Conservation (phyloP, 306 rosid species). For the Cicer yamashitae region DNA sequence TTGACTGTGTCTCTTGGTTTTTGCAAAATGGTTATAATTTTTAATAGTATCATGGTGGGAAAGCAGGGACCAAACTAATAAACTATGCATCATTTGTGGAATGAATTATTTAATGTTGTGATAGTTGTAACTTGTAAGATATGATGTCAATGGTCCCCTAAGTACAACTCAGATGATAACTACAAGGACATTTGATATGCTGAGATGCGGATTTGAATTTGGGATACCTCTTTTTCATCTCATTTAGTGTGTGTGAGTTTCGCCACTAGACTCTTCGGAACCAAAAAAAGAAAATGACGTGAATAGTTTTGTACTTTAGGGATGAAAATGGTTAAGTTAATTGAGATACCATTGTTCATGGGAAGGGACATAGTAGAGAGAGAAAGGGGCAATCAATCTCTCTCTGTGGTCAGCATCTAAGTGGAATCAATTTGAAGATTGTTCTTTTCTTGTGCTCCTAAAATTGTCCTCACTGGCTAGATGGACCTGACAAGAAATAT, state of each 20-base stretch:
- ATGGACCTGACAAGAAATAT: slow-evolving; percentile 8
- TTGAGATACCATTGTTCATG: slow-evolving; percentile 27
- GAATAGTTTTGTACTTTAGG: slow-evolving; percentile 25
- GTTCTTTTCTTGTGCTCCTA: slow-evolving; percentile 24
- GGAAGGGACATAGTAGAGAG: slow-evolving; percentile 26
- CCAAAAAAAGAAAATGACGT: not conserved
- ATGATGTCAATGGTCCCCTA: not conserved
- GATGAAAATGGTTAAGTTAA: not conserved
- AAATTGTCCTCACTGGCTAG: slow-evolving; percentile 22
- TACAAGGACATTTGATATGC: too few species aligned
- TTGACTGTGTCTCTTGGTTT: slow-evolving; percentile 16
- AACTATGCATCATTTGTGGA: slow-evolving; percentile 15
- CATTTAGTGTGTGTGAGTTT: too few species aligned
- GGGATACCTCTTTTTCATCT: too few species aligned
- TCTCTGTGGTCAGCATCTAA: slow-evolving; percentile 18
- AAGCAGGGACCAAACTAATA: not conserved
- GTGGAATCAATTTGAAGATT: slow-evolving; percentile 24
- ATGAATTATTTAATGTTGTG: not conserved
- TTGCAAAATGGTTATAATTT: slow-evolving; percentile 32
- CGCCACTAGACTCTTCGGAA: too few species aligned
- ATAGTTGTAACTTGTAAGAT: slow-evolving; percentile 12
- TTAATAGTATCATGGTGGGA: not conserved
- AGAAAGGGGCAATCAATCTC: not conserved
- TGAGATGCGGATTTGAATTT: too few species aligned
- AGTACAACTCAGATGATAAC: too few species aligned